Percentiles rank a stretch among this genome's conserved stretches.
phyloP scores from a whole-genome alignment of 202 grass and related monocot species.

The Panicum hallii region DNA sequence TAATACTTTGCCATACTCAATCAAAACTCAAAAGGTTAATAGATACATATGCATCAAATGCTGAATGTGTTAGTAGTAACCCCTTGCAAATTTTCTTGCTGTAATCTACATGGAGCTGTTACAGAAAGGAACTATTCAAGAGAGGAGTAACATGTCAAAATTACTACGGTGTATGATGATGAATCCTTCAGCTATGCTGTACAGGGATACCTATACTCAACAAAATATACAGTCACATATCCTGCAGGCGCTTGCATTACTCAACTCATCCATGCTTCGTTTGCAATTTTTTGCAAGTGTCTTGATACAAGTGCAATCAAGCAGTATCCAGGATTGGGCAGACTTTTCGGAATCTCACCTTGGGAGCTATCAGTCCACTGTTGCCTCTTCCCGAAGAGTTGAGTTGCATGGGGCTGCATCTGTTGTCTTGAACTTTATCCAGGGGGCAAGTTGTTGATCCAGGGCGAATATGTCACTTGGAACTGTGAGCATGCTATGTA shows the following conservation, averaged over 20 bases:
- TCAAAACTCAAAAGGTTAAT: background rate
- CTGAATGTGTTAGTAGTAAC: background rate
- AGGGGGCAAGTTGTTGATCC: conserved; percentile 2
- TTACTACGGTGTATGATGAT: conserved; percentile 28
- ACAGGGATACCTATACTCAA: conserved; percentile 48
- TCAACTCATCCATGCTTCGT: conserved; percentile 31
- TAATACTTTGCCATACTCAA: background rate
- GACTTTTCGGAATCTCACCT: background rate
- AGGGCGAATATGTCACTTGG: background rate
- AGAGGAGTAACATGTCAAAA: conserved; percentile 26
- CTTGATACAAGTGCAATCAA: background rate
- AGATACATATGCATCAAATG: conserved; percentile 7
- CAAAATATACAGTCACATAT: conserved; percentile 40
- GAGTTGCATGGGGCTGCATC: conserved; percentile 30
- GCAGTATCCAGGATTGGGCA: background rate
- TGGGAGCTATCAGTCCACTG: conserved; percentile 23
- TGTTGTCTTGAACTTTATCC: conserved; percentile 30
- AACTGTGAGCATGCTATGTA: conserved; percentile 36
- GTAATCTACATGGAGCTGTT: conserved; percentile 30
- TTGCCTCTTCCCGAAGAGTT: conserved; percentile 25
- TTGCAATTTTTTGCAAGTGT: background rate
- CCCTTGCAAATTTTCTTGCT: conserved; percentile 12
- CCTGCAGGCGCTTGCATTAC: background rate
- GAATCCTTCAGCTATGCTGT: conserved; percentile 43
- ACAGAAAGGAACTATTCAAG: conserved; percentile 37